Percentiles rank a stretch among this genome's conserved stretches.
Conservation (phyloP, 148 eudicot species). For the Nepenthes mirabilis region DNA sequence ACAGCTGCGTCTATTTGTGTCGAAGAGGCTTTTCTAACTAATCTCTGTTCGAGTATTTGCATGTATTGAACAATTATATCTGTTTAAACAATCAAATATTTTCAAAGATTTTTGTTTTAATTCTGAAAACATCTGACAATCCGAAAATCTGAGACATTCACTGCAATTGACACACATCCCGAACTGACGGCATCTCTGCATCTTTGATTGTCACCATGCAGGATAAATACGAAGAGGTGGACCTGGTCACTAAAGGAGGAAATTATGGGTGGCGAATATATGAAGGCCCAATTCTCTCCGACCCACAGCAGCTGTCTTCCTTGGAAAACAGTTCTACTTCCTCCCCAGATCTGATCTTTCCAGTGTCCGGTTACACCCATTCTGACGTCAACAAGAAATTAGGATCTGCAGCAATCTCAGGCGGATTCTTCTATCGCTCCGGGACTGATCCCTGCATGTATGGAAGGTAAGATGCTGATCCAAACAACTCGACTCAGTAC, state of each 20-base stretch:
- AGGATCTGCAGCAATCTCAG: slow-evolving; percentile 93
- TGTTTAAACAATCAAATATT: too few species aligned
- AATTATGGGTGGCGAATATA: slow-evolving; percentile 80
- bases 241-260: slow-evolving; percentile 78
- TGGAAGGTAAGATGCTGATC: slow-evolving; percentile 44
- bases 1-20: too few species aligned
- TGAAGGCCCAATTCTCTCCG: slow-evolving; percentile 51
- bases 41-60: too few species aligned
- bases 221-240: slow-evolving; percentile 87
- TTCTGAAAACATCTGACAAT: too few species aligned
- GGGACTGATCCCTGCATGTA: slow-evolving; percentile 74
- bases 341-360: slow-evolving; percentile 40
- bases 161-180: too few species aligned
- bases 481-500: neutral
- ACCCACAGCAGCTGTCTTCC: slow-evolving; percentile 15
- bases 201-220: slow-evolving; percentile 7
- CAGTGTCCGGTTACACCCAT: slow-evolving; percentile 69
- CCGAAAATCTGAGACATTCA: too few species aligned
- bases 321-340: slow-evolving; percentile 20
- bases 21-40: too few species aligned
- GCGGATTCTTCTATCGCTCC: slow-evolving; percentile 77
- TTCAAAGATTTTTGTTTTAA: too few species aligned
- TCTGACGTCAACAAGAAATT: slow-evolving; percentile 45
- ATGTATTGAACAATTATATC: too few species aligned
- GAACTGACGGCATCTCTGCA: too few species aligned